Conservation (phyloP, 495 filamentous ascomycete genomes). For the Talaromyces thailandensis region DNA sequence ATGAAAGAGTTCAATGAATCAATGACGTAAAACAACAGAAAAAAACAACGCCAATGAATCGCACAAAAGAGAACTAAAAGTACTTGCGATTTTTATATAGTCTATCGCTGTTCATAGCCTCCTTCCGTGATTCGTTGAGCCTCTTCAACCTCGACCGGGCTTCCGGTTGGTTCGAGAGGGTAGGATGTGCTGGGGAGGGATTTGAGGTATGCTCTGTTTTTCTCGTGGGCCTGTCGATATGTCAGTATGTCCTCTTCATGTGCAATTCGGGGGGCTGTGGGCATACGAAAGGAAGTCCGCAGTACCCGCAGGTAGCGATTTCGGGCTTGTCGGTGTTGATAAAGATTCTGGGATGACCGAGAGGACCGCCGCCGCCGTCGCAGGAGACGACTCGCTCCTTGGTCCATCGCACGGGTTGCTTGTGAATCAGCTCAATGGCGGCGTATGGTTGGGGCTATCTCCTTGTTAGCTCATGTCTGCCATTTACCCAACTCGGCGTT, state of each 20-base stretch:
- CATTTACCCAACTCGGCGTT: not conserved
- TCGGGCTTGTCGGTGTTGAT: conserved; percentile 98
- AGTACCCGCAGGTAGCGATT: conserved; percentile 85
- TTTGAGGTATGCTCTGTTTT: conserved; percentile 73
- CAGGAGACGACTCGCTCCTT: conserved; percentile 74
- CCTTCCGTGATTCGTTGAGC: conserved; percentile 44
- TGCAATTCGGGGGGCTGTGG: not conserved
- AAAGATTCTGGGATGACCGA: conserved; percentile 86
- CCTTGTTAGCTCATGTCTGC: not conserved
- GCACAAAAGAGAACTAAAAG: not conserved
- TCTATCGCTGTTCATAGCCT: conserved; percentile 43
- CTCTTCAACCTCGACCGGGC: conserved; percentile 45
- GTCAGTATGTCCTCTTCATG: not conserved
- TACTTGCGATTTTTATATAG: conserved; percentile 12
- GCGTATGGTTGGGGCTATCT: conserved; percentile 73
- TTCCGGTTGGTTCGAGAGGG: conserved; percentile 50
- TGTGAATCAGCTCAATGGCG: conserved; percentile 92
- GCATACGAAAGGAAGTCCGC: conserved; percentile 90
- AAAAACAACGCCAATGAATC: conserved; percentile 31
- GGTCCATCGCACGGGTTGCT: conserved; percentile 87
- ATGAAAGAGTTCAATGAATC: not conserved
- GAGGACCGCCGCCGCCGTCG: conserved; percentile 87
- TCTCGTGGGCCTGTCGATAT: conserved; percentile 66
- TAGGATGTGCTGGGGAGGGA: conserved; percentile 70
- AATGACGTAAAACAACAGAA: conserved; percentile 12